Conservation (phyloP, 2,329 filamentous ascomycete species). For the Hypoxylon sp. region DNA sequence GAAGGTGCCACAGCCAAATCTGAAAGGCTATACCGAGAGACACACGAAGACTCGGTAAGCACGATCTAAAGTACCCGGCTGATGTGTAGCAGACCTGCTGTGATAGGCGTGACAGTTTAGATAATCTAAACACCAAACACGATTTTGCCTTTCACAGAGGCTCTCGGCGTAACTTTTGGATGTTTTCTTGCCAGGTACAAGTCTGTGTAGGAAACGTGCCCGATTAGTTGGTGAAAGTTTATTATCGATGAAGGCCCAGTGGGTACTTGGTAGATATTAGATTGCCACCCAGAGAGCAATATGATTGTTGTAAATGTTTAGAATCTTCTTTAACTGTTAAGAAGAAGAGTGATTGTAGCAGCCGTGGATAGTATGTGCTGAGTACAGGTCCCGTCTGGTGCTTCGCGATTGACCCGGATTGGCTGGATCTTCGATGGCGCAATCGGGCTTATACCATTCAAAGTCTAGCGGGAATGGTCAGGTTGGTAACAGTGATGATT, state of each 20-base stretch:
- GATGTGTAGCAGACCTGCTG: slow-evolving; percentile 22
- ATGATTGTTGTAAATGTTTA: slow-evolving; percentile 19
- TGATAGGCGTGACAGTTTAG: slow-evolving; percentile 1
- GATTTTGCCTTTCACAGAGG: slow-evolving; percentile 26
- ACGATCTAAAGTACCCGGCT: slow-evolving; percentile 7
- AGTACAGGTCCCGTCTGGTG: slow-evolving; percentile 9
- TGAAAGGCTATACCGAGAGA: slow-evolving; percentile 39
- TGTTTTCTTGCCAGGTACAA: slow-evolving; percentile 8
- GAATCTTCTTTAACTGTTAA: slow-evolving; percentile 15
- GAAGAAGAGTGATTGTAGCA: slow-evolving; percentile 10
- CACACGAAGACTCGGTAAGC: slow-evolving; percentile 15
- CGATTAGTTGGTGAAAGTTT: slow-evolving; percentile 9
- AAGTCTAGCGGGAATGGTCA: slow-evolving; percentile 35
- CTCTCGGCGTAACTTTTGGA: neutral
- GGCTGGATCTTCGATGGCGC: slow-evolving; percentile 44
- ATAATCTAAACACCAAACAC: neutral
- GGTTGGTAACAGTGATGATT: slow-evolving; percentile 13
- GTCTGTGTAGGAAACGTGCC: neutral
- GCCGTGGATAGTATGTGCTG: slow-evolving; percentile 12
- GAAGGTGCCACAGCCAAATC: slow-evolving; percentile 23
- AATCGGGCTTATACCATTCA: slow-evolving; percentile 43
- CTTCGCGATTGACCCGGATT: slow-evolving; percentile 20
- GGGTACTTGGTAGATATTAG: slow-evolving; percentile 24
- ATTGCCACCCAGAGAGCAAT: slow-evolving; percentile 21
- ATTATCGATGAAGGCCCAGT: slow-evolving; percentile 24